A percentile compares a stretch with the other conserved stretches of the same genome.
Conservation (phyloP, 2,329 filamentous ascomycete genomes). For the Colletotrichum magnum region DNA sequence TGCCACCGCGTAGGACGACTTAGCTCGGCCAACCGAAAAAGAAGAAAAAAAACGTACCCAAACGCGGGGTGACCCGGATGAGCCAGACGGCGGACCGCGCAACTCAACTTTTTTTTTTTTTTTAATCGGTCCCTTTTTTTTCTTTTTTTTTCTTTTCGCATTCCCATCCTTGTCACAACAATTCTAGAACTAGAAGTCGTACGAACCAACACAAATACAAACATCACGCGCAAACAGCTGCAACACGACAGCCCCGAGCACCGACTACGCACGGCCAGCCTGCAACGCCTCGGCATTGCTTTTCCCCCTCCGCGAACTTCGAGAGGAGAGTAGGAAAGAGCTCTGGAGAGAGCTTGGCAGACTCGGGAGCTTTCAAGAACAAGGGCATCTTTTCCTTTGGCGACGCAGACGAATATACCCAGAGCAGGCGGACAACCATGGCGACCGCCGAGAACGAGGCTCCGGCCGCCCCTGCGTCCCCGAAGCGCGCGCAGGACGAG, state of each 20-base stretch:
- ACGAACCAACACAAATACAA: too few species aligned
- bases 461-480: conserved; percentile 11
- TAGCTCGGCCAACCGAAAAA: background rate
- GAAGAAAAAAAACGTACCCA: background rate
- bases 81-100: background rate
- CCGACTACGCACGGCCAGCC: too few species aligned
- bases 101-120: background rate
- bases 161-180: background rate
- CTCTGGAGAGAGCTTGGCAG: too few species aligned
- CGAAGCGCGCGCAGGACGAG: conserved; percentile 28
- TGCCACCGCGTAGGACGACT: background rate
- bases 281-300: too few species aligned
- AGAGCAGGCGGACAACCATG: background rate
- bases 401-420: too few species aligned
- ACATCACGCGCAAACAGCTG: too few species aligned
- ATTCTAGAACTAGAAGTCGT: background rate
- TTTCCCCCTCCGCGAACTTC: too few species aligned
- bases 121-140: background rate
- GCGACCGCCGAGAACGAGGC: conserved; percentile 1
- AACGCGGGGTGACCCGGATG: background rate
- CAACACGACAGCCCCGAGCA: too few species aligned
- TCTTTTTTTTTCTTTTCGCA: background rate
- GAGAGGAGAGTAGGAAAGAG: too few species aligned
- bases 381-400: too few species aligned
- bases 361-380: too few species aligned